Conservation (phyloP, 805 yeast genomes). For the Aciculoconidium aculeatum region DNA sequence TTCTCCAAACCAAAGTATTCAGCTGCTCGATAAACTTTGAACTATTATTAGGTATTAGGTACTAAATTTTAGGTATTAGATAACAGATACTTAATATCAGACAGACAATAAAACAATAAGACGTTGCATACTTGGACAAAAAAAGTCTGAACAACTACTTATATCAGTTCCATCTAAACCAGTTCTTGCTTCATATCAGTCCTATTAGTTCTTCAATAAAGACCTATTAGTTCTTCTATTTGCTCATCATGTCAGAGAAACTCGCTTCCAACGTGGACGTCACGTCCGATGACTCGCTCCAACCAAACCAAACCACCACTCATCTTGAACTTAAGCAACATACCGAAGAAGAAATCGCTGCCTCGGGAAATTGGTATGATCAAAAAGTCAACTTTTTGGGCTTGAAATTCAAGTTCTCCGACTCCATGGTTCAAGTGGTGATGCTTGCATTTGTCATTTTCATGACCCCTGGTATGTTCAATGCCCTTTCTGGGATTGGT, state of each 20-base stretch:
- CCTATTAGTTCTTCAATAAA: too few relatives aligned
- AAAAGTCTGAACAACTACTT: too few relatives aligned
- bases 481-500: slow-evolving; percentile 46
- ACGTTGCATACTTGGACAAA: too few relatives aligned
- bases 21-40: too few relatives aligned
- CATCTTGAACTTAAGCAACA: slow-evolving; percentile 20
- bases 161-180: too few relatives aligned
- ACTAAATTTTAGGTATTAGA: too few relatives aligned
- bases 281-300: slow-evolving; percentile 2
- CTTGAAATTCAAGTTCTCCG: slow-evolving; percentile 24
- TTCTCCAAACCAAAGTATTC: too few relatives aligned
- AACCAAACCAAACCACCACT: slow-evolving; percentile 4
- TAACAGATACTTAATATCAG: too few relatives aligned
- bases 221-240: too few relatives aligned
- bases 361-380: slow-evolving; percentile 39
- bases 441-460: slow-evolving; percentile 43
- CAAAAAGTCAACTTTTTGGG: slow-evolving; percentile 5
- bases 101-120: too few relatives aligned
- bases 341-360: slow-evolving; percentile 23
- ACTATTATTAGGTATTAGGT: too few relatives aligned
- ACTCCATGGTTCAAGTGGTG: slow-evolving; percentile 37
- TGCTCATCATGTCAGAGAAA: slow-evolving; percentile 7
- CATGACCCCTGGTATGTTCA: slow-evolving; percentile 49
- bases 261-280: slow-evolving; percentile 7
- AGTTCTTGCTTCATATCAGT: too few relatives aligned